These are phyloP conservation scores for Corrigiola litoralis DNA, from an alignment of 179 eudicot species.

Conservation along the genomic window DNA sequence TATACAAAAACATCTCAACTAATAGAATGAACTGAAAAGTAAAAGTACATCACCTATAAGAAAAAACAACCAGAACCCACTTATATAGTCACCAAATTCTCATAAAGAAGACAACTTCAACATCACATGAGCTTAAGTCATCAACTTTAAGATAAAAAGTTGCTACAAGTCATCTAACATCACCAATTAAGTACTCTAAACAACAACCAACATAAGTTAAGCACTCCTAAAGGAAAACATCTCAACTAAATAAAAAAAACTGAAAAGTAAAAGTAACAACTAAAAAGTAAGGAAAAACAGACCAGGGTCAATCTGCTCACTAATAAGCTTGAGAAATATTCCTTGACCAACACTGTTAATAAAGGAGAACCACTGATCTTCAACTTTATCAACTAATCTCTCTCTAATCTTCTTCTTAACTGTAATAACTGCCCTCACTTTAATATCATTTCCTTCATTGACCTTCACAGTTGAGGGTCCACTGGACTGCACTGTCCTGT, in stretches of 20 bases:
- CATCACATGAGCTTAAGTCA: too few relatives aligned
- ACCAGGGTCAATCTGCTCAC: conserved; percentile 83
- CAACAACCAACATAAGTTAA: background rate
- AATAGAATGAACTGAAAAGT: too few relatives aligned
- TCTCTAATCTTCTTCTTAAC: conserved; percentile 74
- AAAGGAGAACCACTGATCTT: conserved; percentile 59
- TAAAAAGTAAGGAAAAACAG: background rate
- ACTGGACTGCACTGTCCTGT: conserved; percentile 30
- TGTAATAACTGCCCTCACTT: conserved; percentile 60
- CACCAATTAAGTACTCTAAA: background rate
- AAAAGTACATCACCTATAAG: too few relatives aligned
- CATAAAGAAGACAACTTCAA: background rate
- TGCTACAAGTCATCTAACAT: background rate
- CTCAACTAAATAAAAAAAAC: background rate
- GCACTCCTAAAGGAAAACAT: background rate
- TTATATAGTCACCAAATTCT: too few relatives aligned
- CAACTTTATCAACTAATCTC: conserved; percentile 58
- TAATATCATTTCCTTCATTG: conserved; percentile 17
- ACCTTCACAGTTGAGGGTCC: conserved; percentile 13
- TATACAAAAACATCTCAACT: too few relatives aligned
- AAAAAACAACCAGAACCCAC: too few relatives aligned
- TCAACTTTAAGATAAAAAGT: too few relatives aligned
- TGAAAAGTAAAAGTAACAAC: background rate
- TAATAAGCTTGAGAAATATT: conserved; percentile 63
- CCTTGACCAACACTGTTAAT: conserved; percentile 69